Evolutionary conservation across 1,284 basidiomycete genomes (phyloP).

Genomic region (Trichosporon sp.): DNA sequence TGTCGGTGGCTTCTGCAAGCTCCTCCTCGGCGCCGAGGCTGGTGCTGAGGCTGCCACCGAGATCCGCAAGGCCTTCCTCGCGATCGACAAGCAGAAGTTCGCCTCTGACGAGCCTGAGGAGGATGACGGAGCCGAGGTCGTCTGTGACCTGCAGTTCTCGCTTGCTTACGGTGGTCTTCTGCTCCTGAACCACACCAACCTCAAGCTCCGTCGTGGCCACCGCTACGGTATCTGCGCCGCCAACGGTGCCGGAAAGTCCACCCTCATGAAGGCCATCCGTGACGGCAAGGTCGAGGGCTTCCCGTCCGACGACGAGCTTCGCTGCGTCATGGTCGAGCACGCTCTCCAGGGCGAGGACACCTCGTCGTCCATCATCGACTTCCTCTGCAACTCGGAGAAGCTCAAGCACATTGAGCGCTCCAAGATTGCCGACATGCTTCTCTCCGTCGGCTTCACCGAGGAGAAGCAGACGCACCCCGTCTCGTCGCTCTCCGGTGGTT

Average conservation of each 20-base stretch:
- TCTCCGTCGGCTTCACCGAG: constrained; percentile 88
- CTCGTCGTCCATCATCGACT: constrained; percentile 75
- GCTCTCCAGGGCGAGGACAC: constrained; percentile 88
- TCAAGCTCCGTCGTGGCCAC: constrained; percentile 83
- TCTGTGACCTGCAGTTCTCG: constrained; percentile 91
- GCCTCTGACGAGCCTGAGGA: constrained; percentile 65
- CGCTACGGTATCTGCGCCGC: constrained; percentile 93
- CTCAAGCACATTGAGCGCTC: constrained; percentile 59
- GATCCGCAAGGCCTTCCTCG: constrained; percentile 67
- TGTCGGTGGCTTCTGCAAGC: constrained; percentile 62
- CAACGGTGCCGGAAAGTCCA: constrained; percentile 95
- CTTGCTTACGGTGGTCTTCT: constrained; percentile 94
- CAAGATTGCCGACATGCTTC: constrained; percentile 71
- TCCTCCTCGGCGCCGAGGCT: constrained; percentile 48
- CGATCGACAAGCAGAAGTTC: constrained; percentile 64
- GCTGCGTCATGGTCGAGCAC: constrained; percentile 94
- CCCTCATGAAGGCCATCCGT: constrained; percentile 89
- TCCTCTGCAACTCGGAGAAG: constrained; percentile 63
- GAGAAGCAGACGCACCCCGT: constrained; percentile 79
- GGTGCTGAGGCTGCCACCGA: constrained; percentile 58
- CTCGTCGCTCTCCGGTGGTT: constrained; percentile 89
- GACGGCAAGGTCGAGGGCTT: constrained; percentile 96
- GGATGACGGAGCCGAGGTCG: constrained; percentile 83
- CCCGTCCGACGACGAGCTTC: constrained; percentile 78
- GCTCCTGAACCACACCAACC: constrained; percentile 88